These are phyloP conservation scores for Entomophthora muscae DNA, from an alignment of 371 early-diverging fungal genomes.

Conservation along the genomic window DNA sequence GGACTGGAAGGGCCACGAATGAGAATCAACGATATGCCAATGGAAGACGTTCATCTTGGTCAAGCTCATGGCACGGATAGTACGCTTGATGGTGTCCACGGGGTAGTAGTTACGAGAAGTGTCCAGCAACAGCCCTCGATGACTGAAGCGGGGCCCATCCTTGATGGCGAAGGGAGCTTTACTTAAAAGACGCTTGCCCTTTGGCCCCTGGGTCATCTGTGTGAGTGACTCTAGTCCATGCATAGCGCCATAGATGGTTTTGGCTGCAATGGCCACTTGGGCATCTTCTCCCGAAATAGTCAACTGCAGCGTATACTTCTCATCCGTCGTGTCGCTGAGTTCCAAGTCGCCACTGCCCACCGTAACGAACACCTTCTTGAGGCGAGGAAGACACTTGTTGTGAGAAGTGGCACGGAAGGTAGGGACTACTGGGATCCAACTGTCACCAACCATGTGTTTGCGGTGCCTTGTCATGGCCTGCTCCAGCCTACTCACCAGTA, in stretches of 20 bases:
- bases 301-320: conserved; percentile 42
- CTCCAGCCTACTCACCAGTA: background rate
- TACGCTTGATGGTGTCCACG: conserved; percentile 30
- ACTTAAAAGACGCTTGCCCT: conserved; percentile 19
- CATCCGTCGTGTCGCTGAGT: conserved; percentile 30
- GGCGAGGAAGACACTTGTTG: background rate
- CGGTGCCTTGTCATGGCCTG: background rate
- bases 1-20: conserved; percentile 51
- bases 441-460: background rate
- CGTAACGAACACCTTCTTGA: conserved; percentile 6
- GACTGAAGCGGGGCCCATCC: conserved; percentile 44
- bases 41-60: conserved; percentile 72
- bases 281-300: conserved; percentile 17
- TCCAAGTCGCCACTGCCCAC: conserved; percentile 18
- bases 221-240: conserved; percentile 57
- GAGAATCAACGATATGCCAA: conserved; percentile 67
- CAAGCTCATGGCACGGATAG: conserved; percentile 55
- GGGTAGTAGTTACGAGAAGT: conserved; percentile 61
- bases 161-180: conserved; percentile 38
- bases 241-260: conserved; percentile 55
- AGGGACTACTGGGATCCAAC: background rate
- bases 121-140: conserved; percentile 60
- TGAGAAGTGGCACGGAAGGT: background rate
- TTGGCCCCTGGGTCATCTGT: conserved; percentile 31
- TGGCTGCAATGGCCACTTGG: conserved; percentile 26